A percentile compares a stretch with the other conserved stretches of the same genome.
Conservation (phyloP, 306 rosid genomes). For the Lithocarpus polystachyus region DNA sequence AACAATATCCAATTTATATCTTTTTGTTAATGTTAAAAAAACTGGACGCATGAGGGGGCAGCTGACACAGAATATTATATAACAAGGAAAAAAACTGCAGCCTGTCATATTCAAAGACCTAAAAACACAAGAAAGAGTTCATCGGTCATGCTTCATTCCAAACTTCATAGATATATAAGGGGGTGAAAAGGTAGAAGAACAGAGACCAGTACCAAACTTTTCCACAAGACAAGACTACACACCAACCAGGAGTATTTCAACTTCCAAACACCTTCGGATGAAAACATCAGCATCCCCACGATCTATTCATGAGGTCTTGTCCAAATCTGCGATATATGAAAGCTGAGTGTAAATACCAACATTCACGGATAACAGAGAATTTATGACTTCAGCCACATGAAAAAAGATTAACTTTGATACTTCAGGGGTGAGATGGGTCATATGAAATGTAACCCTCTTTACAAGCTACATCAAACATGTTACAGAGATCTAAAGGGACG, state of each 20-base stretch:
- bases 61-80: background rate
- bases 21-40: background rate
- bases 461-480: no score
- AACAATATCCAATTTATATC: background rate
- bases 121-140: background rate
- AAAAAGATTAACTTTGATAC: background rate
- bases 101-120: background rate
- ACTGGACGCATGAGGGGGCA: background rate
- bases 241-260: conserved; percentile 1
- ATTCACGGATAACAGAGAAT: background rate
- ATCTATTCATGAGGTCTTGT: background rate
- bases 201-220: conserved; percentile 1
- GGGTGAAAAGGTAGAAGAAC: conserved; percentile 3
- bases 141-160: background rate
- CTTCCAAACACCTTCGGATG: conserved; percentile 1
- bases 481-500: no score
- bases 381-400: background rate
- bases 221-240: background rate
- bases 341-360: background rate
- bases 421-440: no score
- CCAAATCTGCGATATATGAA: conserved; percentile 15
- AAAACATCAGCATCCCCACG: background rate
- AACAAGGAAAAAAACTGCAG: background rate
- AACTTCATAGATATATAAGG: background rate
- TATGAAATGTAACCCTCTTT: no score